A percentile compares a stretch with the other conserved stretches of the same genome.
phyloP scores from a whole-genome alignment of 208 protist genomes.

The Acanthamoeba quina region DNA sequence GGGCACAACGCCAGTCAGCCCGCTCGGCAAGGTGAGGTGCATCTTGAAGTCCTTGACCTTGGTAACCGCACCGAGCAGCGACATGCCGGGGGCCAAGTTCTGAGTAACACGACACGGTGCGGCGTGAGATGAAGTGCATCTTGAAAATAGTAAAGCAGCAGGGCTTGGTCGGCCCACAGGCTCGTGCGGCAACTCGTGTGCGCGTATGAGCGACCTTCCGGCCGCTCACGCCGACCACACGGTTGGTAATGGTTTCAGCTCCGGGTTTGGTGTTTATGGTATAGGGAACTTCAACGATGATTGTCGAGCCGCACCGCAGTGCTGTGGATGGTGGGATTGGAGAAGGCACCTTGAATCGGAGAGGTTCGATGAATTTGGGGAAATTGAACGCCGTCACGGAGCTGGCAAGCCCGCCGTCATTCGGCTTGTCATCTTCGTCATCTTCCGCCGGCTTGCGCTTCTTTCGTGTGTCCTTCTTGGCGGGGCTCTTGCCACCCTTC shows the following conservation, averaged over 20 bases:
- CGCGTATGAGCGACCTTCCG: background rate
- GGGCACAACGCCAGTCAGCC: slow-evolving; percentile 32
- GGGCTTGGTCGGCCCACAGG: background rate
- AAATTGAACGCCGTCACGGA: slow-evolving; percentile 38
- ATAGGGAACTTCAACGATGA: background rate
- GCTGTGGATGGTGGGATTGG: background rate
- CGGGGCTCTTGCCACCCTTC: slow-evolving; percentile 5
- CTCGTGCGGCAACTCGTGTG: background rate
- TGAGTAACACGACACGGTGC: background rate
- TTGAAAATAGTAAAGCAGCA: too few species aligned
- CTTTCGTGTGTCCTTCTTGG: background rate
- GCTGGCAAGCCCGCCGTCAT: background rate
- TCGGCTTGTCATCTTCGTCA: background rate
- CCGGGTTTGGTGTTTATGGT: slow-evolving; percentile 15
- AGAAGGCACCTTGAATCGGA: slow-evolving; percentile 28
- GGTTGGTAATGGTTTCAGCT: slow-evolving; percentile 1
- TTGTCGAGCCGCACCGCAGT: background rate
- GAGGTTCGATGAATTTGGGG: background rate
- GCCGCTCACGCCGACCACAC: background rate
- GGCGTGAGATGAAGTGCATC: background rate
- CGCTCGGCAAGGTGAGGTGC: slow-evolving; percentile 9
- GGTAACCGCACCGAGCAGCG: slow-evolving; percentile 47
- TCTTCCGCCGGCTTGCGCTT: background rate
- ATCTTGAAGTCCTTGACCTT: slow-evolving; percentile 71
- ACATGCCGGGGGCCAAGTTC: slow-evolving; percentile 45